Evolutionary conservation across 441 rosid species (phyloP).

Genomic region (Arabidopsis hybrid): DNA sequence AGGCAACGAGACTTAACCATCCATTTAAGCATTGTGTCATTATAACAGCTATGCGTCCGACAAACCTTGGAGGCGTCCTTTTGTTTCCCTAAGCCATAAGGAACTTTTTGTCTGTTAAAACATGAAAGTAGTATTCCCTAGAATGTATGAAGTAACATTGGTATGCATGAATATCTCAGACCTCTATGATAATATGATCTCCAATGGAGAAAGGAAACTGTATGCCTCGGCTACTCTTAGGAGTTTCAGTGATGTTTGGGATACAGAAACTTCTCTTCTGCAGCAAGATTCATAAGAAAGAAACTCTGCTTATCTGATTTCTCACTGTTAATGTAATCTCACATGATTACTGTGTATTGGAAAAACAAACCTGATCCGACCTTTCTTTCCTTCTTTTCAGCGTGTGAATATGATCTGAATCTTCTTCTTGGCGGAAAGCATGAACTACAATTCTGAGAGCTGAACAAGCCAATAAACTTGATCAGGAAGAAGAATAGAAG

Average conservation of each 20-base stretch:
- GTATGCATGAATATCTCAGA: conserved; percentile 32
- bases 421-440: conserved; percentile 82
- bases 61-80: conserved; percentile 94
- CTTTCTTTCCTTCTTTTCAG: conserved; percentile 79
- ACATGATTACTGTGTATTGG: background rate
- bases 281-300: conserved; percentile 47
- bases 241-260: conserved; percentile 55
- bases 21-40: conserved; percentile 97
- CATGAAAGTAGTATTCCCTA: conserved; percentile 16
- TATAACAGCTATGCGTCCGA: conserved; percentile 94
- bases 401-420: conserved; percentile 61
- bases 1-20: conserved; percentile 56
- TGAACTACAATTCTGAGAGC: conserved; percentile 88
- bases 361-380: conserved; percentile 71
- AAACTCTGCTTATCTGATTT: conserved; percentile 10
- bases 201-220: conserved; percentile 92
- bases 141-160: conserved; percentile 5
- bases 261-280: conserved; percentile 65
- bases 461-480: conserved; percentile 35
- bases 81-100: conserved; percentile 81
- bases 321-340: background rate
- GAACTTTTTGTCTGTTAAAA: conserved; percentile 38
- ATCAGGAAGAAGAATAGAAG: conserved; percentile 9
- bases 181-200: conserved; percentile 92
- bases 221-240: conserved; percentile 76